phyloP scores from a whole-genome alignment of 1,284 basidiomycete genomes.

The Amylostereum areolatum region DNA sequence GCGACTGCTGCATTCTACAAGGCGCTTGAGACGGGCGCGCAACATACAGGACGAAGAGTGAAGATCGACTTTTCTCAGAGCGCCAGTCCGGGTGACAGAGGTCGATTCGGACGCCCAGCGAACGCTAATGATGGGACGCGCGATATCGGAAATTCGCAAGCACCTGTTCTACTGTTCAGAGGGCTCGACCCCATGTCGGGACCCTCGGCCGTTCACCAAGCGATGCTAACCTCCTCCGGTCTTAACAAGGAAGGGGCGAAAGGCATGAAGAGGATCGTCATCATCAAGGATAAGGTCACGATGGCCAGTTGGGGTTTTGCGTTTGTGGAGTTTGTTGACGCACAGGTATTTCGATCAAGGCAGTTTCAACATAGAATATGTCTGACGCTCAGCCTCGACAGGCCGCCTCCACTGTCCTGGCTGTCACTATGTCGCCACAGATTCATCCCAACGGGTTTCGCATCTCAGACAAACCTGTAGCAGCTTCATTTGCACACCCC shows the following conservation, averaged over 20 bases:
- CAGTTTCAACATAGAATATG: background rate
- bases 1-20: constrained; percentile 64
- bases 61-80: constrained; percentile 90
- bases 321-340: constrained; percentile 85
- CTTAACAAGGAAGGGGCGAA: constrained; percentile 65
- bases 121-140: constrained; percentile 86
- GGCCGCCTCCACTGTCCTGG: constrained; percentile 71
- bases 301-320: constrained; percentile 86
- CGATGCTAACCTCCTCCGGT: constrained; percentile 66
- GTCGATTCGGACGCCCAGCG: constrained; percentile 48
- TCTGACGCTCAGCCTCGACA: constrained; percentile 24
- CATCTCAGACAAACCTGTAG: constrained; percentile 80
- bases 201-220: constrained; percentile 76
- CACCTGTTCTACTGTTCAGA: constrained; percentile 80
- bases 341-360: constrained; percentile 47
- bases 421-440: constrained; percentile 74
- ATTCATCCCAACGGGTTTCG: constrained; percentile 85
- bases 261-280: constrained; percentile 79
- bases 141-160: constrained; percentile 82
- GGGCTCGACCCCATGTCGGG: constrained; percentile 85
- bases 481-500: constrained; percentile 83
- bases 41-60: constrained; percentile 69
- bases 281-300: constrained; percentile 82
- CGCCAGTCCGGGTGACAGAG: constrained; percentile 57
- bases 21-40: constrained; percentile 57